These are phyloP conservation scores for Spathaspora sp. DNA, from an alignment of 805 yeast species.

Conservation along the genomic window DNA sequence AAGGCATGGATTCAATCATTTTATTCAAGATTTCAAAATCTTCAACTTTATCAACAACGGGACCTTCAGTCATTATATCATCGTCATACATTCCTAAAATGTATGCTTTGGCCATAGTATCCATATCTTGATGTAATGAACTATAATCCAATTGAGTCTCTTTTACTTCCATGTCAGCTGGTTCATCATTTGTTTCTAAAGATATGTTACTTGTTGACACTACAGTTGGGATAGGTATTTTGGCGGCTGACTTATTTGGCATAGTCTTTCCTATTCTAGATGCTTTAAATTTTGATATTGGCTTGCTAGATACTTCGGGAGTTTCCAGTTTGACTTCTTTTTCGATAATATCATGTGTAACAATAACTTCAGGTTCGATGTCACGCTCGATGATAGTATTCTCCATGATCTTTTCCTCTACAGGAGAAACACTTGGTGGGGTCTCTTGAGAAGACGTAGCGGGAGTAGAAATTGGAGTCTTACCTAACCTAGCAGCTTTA, in stretches of 20 bases:
- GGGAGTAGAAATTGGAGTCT: neutral
- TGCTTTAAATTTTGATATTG: conserved; percentile 1
- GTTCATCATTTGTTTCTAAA: neutral
- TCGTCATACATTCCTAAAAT: conserved; percentile 59
- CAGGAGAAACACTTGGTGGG: neutral
- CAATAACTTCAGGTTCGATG: neutral
- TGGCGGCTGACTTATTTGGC: neutral
- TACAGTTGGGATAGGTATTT: neutral
- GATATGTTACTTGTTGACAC: neutral
- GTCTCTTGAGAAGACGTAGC: neutral
- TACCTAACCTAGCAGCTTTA: conserved; percentile 4
- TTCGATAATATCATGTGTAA: neutral
- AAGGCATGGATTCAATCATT: conserved; percentile 37
- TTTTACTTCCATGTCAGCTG: neutral
- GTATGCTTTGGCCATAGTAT: conserved; percentile 60
- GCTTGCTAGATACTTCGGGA: neutral
- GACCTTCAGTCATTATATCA: conserved; percentile 53
- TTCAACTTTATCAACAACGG: conserved; percentile 47
- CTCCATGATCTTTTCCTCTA: neutral
- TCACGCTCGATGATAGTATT: neutral
- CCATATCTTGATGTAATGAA: conserved; percentile 42
- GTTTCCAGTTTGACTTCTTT: neutral
- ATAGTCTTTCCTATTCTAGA: neutral
- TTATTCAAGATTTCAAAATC: conserved; percentile 54
- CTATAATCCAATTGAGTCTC: conserved; percentile 37